Percentiles rank a stretch among this genome's conserved stretches.
phyloP scores from a whole-genome alignment of 2,329 filamentous ascomycete genomes.

The Gnomoniopsis smithogilvyi region DNA sequence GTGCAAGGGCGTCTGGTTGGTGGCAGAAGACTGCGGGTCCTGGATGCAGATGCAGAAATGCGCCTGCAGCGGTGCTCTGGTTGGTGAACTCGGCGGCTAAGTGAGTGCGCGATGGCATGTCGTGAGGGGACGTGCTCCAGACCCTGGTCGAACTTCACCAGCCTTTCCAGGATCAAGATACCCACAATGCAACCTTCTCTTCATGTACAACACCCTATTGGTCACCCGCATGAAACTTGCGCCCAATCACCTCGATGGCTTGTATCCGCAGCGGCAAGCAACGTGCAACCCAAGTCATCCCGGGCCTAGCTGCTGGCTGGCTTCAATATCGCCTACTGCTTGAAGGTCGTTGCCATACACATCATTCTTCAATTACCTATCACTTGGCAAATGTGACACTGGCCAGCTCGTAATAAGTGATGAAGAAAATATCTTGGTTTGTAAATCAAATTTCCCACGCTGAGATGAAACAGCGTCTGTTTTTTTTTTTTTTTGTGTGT shows the following conservation, averaged over 20 bases:
- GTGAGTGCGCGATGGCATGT: constrained; percentile 5
- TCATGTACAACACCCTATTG: not conserved
- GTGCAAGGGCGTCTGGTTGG: constrained; percentile 1
- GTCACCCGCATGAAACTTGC: not conserved
- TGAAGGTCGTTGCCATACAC: too few relatives aligned
- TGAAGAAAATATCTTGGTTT: too few relatives aligned
- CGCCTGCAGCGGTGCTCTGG: not conserved
- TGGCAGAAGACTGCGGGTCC: not conserved
- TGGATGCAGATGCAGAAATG: not conserved
- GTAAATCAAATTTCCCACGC: too few relatives aligned
- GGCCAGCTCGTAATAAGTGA: too few relatives aligned
- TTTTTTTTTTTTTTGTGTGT: too few relatives aligned
- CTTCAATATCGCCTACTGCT: not conserved
- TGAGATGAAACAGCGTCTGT: too few relatives aligned
- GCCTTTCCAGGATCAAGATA: constrained; percentile 4
- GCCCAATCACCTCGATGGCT: constrained; percentile 14
- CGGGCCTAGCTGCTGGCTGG: not conserved
- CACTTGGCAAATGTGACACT: not conserved
- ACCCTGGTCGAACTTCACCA: not conserved
- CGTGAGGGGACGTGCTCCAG: constrained; percentile 1
- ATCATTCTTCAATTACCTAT: too few relatives aligned
- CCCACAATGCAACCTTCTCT: not conserved
- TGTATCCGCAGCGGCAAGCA: constrained; percentile 10
- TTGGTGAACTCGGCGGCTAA: constrained; percentile 16
- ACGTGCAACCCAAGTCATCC: not conserved